Percentiles rank a stretch among this genome's conserved stretches.
Evolutionary conservation across 179 eudicot species (phyloP).

Genomic region (Heliamphora pulchella): DNA sequence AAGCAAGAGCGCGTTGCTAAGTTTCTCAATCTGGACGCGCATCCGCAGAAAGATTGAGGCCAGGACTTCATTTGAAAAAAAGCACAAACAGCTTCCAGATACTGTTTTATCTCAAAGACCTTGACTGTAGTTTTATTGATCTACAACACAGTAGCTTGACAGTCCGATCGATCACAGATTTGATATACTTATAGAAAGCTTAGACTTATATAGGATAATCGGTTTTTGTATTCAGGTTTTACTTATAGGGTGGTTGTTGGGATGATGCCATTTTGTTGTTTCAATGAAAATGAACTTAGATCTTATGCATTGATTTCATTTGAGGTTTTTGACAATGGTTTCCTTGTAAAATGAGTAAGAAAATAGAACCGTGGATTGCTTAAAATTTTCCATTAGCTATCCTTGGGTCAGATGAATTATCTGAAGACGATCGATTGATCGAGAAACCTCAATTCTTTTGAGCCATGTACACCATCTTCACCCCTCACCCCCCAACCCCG

Average conservation of each 20-base stretch:
- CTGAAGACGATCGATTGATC: no score
- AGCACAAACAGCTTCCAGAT: not conserved
- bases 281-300: not conserved
- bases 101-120: not conserved
- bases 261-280: not conserved
- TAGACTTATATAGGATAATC: not conserved
- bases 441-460: no score
- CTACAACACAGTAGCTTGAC: no score
- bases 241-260: not conserved
- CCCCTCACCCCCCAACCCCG: not conserved
- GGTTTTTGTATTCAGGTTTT: not conserved
- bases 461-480: no score
- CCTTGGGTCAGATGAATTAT: no score
- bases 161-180: not conserved
- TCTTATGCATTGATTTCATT: not conserved
- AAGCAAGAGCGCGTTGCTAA: constrained; percentile 43
- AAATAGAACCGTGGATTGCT: not conserved
- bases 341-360: not conserved
- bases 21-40: constrained; percentile 28
- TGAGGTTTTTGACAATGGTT: no score
- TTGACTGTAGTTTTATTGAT: not conserved
- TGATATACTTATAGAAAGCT: no score
- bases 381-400: no score
- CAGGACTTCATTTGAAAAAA: not conserved
- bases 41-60: constrained; percentile 29